phyloP scores from a whole-genome alignment of 164 flowering plant genomes.

The Tinospora cordifolia region DNA sequence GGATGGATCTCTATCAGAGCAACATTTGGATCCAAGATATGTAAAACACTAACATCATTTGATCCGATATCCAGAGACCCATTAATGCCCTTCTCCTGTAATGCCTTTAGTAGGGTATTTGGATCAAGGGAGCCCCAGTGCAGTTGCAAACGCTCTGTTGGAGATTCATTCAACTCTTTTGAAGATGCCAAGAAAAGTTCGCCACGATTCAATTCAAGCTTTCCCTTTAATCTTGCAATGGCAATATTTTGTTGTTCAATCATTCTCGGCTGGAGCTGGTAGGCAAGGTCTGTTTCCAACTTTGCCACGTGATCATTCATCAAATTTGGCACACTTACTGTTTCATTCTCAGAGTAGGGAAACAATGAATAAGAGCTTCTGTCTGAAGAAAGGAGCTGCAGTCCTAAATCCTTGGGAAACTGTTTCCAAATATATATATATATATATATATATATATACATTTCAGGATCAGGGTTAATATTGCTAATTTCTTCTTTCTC shows the following conservation, averaged over 20 bases:
- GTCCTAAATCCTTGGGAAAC: slow-evolving; percentile 49
- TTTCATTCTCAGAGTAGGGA: slow-evolving; percentile 41
- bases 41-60: slow-evolving; percentile 15
- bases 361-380: slow-evolving; percentile 19
- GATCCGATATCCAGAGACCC: slow-evolving; percentile 27
- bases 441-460: no score
- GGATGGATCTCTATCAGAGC: slow-evolving; percentile 40
- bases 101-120: slow-evolving; percentile 26
- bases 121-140: slow-evolving; percentile 45
- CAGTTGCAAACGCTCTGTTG: slow-evolving; percentile 18
- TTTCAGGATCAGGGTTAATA: background rate
- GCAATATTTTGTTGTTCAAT: slow-evolving; percentile 26
- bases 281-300: slow-evolving; percentile 40
- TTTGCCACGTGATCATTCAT: slow-evolving; percentile 34
- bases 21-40: slow-evolving; percentile 30
- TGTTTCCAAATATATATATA: no score
- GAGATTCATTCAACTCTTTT: slow-evolving; percentile 15
- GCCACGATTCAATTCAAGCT: slow-evolving; percentile 37
- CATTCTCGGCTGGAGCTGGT: slow-evolving; percentile 31
- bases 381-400: slow-evolving; percentile 8
- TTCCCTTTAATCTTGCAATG: slow-evolving; percentile 53
- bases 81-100: slow-evolving; percentile 40
- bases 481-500: no score
- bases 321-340: slow-evolving; percentile 34
- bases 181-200: slow-evolving; percentile 25